Base-by-base conservation (phyloP, 306 rosid genomes). In the Quercus cerris region DNA sequence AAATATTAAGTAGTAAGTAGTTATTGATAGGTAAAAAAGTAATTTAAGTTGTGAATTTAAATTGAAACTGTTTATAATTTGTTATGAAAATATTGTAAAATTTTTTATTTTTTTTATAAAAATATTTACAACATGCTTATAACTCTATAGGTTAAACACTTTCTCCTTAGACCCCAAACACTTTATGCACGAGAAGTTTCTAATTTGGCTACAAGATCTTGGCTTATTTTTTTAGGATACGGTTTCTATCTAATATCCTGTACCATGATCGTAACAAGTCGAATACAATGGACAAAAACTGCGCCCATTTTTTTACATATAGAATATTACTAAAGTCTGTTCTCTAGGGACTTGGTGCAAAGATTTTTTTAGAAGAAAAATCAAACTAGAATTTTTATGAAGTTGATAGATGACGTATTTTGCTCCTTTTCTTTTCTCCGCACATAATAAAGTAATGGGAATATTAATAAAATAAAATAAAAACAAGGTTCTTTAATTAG, bases 141-240 rank as follows among this genome's bases (percentile, higher is more conserved):
- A 38, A 38, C 3, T 7, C 0, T 38, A 0, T 0, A 38, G 0
- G 0, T 38, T 0, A 0, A 8, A 7, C 46, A 7, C 11, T 7
- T 38, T 38, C 0, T 7, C 0, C 2, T 38, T 38, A 7, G 1
- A 38, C 0, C 3, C 0, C 9, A 38, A 0, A 0, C 2, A 38
- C 0, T 35, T 35, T 35, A 35, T 6, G 2, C 2, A 6, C 7
- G 10, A 0, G 9, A 0, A 38, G 0, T 0, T 38, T 38, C 0
- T 0, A 0, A 35, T 35, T 6, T 0, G 0, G 0, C 0, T 38
- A 38, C 46, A 38, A 38, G 3, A 38, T 0, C 11, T 7, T 38
- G 3, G 0, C 46, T 38, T 38, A 2, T 38, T 6, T 38, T 38
- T 5, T 35, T 35, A 5, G 8, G 0, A 0, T 35, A 8, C 6